These are phyloP conservation scores for Haematococcus lacustris DNA, from an alignment of 139 green algal genomes.

Conservation along the genomic window DNA sequence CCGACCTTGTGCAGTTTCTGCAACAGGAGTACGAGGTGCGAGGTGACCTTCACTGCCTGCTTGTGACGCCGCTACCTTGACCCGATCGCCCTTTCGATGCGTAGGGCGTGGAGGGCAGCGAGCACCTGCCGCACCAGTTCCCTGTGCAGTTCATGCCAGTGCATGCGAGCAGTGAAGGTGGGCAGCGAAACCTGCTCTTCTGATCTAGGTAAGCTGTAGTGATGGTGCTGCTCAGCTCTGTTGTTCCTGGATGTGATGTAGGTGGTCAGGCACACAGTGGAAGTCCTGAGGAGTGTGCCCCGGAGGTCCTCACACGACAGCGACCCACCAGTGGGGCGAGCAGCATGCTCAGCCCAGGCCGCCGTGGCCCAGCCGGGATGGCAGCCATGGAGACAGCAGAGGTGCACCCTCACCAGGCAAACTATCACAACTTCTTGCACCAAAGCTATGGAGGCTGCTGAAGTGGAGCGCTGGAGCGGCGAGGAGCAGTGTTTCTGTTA, in stretches of 20 bases:
- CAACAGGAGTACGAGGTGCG: slow-evolving; percentile 65
- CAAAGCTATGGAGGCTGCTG: no score
- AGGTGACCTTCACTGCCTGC: background rate
- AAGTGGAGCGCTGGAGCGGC: no score
- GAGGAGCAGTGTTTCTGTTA: no score
- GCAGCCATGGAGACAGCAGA: slow-evolving; percentile 1
- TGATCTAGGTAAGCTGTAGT: no score
- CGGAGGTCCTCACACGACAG: no score
- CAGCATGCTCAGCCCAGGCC: background rate
- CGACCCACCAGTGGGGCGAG: background rate
- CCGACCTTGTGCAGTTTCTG: slow-evolving; percentile 50
- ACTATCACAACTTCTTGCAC: no score
- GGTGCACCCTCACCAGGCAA: no score
- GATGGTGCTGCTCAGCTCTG: background rate
- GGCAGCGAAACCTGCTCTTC: no score
- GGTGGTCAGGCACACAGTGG: no score
- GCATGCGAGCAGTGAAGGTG: background rate
- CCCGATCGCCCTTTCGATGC: background rate
- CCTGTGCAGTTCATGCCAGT: slow-evolving; percentile 16
- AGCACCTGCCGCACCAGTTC: slow-evolving; percentile 29
- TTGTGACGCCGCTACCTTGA: background rate
- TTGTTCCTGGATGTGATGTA: background rate
- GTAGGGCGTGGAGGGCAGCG: slow-evolving; percentile 30
- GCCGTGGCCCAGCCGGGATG: background rate
- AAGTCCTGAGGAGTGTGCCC: no score